A percentile compares a stretch with the other conserved stretches of the same genome.
These are phyloP conservation scores for Stromatinia cepivora DNA, from an alignment of 2,329 filamentous ascomycete genomes.

Conservation along the genomic window DNA sequence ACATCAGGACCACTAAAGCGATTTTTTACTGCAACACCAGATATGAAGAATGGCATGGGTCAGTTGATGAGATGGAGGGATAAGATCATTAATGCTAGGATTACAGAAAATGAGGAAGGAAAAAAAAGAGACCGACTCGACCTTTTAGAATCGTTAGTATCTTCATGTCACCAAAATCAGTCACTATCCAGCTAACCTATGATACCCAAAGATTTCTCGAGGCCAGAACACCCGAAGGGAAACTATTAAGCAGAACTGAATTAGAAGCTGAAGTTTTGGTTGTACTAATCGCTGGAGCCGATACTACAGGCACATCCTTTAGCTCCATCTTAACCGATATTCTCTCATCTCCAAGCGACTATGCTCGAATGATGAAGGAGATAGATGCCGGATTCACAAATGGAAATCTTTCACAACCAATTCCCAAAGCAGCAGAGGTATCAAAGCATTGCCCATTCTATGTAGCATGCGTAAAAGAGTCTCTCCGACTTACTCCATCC, in stretches of 20 bases:
- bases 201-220: neutral
- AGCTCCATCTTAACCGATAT: slow-evolving; percentile 8
- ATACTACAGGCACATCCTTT: slow-evolving; percentile 16
- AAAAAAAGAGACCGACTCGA: neutral
- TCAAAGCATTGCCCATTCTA: slow-evolving; percentile 4
- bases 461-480: slow-evolving; percentile 18
- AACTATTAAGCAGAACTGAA: neutral
- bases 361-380: slow-evolving; percentile 3
- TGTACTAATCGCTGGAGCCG: slow-evolving; percentile 12
- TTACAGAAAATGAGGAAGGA: slow-evolving; percentile 13
- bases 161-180: neutral
- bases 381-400: slow-evolving; percentile 1
- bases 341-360: neutral
- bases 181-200: neutral
- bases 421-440: neutral
- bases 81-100: slow-evolving; percentile 8
- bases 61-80: slow-evolving; percentile 19
- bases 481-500: slow-evolving; percentile 12
- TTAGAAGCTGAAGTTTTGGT: slow-evolving; percentile 19
- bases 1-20: slow-evolving; percentile 52
- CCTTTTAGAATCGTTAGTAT: slow-evolving; percentile 11
- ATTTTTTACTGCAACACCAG: slow-evolving; percentile 16
- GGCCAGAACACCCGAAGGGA: slow-evolving; percentile 1
- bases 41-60: slow-evolving; percentile 17
- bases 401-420: slow-evolving; percentile 3